Evolutionary conservation across 805 yeast species (phyloP), one percentile per base, ranked within the genome.

Genomic region (Wickerhamomyces chaumierensis): DNA sequence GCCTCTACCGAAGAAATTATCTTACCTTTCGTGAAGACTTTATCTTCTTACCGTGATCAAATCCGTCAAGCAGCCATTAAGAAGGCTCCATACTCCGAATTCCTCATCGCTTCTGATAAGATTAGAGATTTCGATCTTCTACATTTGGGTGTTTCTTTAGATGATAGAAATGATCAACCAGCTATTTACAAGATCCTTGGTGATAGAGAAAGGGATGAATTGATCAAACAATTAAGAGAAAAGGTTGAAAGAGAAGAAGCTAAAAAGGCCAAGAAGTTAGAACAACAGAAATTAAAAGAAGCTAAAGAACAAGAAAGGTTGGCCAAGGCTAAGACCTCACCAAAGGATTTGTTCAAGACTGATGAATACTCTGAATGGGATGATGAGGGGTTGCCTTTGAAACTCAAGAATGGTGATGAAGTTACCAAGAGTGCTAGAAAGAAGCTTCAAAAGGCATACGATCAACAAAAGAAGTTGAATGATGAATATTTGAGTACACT

Each of bases 161-260:
- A 90, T 56, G 98, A 92, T 60, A 76, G 96, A 52, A 68, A 77
- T 5, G 81, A 71, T 42, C 75, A 72, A 49, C 70, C 78, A n/a
- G 88, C 96, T 0, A 69, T 92, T 43, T 71, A 92, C 34, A 92
- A 92, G 60, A 81, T 90, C 49, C 65, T 92, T 46, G 77, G 73
- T 38, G 73, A 65, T 7, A 69, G 66, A 25, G 97, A 90, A 56
- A 75, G 73, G 55, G 67, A 64, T 31, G 90, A 81, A 42, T 65
- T 84, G 33, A 50, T 81, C 13, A 57, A 57, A 23, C 56, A 63
- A 34, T 81, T 81, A 45, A 71, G 68, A 35, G 79, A 73, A 44
- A 80, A 75, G 48, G 73, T 69, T 41, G 63, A 63, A 39, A 57
- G 61, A 28, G 78, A 73, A 41, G 66, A 69, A 44, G 75, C 75